Conservation (phyloP, 2,329 filamentous ascomycete species). For the Aspergillus glaucus region DNA sequence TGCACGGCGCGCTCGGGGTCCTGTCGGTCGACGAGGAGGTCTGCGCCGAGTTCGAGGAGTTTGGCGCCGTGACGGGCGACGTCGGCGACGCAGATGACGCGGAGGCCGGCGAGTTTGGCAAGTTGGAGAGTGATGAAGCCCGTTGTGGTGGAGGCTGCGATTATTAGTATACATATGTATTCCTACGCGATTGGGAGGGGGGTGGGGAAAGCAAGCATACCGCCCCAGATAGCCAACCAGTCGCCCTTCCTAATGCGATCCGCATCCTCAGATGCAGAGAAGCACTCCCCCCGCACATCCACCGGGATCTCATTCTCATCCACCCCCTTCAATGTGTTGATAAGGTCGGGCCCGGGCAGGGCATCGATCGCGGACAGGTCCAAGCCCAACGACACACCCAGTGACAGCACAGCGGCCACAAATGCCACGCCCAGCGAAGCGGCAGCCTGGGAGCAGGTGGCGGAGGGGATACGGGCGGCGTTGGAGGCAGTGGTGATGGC, state of each 20-base stretch:
- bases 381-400: slow-evolving; percentile 65
- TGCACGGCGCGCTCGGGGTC: slow-evolving; percentile 59
- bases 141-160: slow-evolving; percentile 58
- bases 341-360: slow-evolving; percentile 54
- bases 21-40: slow-evolving; percentile 63
- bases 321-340: slow-evolving; percentile 45
- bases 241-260: slow-evolving; percentile 58
- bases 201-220: slow-evolving; percentile 27
- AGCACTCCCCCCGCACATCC: slow-evolving; percentile 59
- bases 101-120: slow-evolving; percentile 59
- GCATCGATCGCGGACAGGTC: slow-evolving; percentile 46
- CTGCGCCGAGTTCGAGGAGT: slow-evolving; percentile 50
- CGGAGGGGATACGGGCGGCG: slow-evolving; percentile 54
- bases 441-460: slow-evolving; percentile 49
- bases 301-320: slow-evolving; percentile 46
- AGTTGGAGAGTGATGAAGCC: slow-evolving; percentile 63
- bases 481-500: slow-evolving; percentile 61
- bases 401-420: slow-evolving; percentile 59
- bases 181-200: background rate
- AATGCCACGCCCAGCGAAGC: slow-evolving; percentile 65
- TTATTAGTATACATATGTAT: slow-evolving; percentile 4
- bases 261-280: slow-evolving; percentile 45
- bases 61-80: slow-evolving; percentile 58
- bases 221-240: slow-evolving; percentile 70
- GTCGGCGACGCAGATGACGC: slow-evolving; percentile 61